These are phyloP conservation scores for Phalaenopsis equestris DNA, from an alignment of 106 monocot species.

Conservation along the genomic window DNA sequence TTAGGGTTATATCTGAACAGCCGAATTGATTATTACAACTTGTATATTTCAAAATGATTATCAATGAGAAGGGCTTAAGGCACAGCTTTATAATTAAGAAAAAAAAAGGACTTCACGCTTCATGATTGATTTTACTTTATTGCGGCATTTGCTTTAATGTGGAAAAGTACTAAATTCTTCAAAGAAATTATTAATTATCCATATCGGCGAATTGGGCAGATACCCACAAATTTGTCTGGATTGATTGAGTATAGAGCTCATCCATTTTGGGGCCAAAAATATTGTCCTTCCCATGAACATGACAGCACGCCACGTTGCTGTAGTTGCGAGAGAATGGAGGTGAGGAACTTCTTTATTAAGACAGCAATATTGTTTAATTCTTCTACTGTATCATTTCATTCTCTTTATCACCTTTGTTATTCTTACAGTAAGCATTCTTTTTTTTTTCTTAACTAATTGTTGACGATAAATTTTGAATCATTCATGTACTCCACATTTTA, in stretches of 20 bases:
- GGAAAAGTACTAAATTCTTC: neutral
- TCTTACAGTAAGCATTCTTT: neutral
- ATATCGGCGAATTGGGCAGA: constrained; percentile 34
- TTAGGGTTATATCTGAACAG: neutral
- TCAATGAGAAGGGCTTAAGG: neutral
- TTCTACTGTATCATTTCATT: neutral
- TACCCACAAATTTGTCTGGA: constrained; percentile 80
- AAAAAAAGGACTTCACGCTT: neutral
- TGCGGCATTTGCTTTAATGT: neutral
- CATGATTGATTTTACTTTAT: neutral
- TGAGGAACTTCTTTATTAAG: constrained; percentile 5
- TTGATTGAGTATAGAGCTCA: constrained; percentile 93
- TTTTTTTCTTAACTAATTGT: neutral
- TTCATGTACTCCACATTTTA: constrained; percentile 4
- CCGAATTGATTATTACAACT: neutral
- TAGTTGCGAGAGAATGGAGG: constrained; percentile 97
- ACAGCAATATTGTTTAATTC: neutral
- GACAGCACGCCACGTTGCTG: constrained; percentile 89
- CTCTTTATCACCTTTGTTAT: neutral
- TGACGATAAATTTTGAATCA: neutral
- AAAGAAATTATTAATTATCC: neutral
- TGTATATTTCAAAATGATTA: neutral
- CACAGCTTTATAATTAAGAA: neutral
- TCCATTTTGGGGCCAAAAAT: constrained; percentile 95
- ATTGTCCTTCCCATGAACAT: constrained; percentile 90